phyloP scores from a whole-genome alignment of 139 green algal species.

The Limnomonas spitsbergensis region DNA sequence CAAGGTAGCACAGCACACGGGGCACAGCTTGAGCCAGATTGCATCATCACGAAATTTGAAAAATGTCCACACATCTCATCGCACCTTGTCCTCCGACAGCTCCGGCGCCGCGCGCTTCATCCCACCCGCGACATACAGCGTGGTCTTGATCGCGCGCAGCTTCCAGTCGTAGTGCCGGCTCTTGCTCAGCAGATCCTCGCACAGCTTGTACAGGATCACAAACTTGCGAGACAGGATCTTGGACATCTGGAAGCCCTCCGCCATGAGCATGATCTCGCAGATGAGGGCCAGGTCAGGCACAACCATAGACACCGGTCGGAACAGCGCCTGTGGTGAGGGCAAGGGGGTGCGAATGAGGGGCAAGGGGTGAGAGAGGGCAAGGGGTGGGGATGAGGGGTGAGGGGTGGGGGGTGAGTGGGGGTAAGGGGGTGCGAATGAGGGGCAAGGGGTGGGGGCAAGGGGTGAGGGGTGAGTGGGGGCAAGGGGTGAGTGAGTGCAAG shows the following conservation, averaged over 20 bases:
- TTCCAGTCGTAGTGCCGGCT: constrained; percentile 93
- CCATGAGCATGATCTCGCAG: constrained; percentile 96
- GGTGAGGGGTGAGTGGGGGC: too few species aligned
- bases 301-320: constrained; percentile 91
- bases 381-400: too few species aligned
- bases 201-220: constrained; percentile 91
- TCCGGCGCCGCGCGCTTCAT: constrained; percentile 87
- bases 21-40: too few species aligned
- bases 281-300: constrained; percentile 87
- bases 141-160: constrained; percentile 96
- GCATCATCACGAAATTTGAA: too few species aligned
- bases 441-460: too few species aligned
- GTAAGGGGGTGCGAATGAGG: too few species aligned
- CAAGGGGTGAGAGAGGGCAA: neutral
- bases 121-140: constrained; percentile 87
- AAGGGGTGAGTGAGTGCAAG: too few species aligned
- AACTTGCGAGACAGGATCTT: constrained; percentile 89
- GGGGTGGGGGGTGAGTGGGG: too few species aligned
- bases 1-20: too few species aligned
- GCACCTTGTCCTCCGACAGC: constrained; percentile 85
- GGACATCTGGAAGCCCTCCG: constrained; percentile 86
- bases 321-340: constrained; percentile 55
- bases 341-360: neutral
- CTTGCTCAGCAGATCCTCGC: constrained; percentile 87
- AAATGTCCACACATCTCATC: too few species aligned